Evolutionary conservation across 768 basidiomycete species (phyloP).

Genomic region (Gymnopilus dilepis): DNA sequence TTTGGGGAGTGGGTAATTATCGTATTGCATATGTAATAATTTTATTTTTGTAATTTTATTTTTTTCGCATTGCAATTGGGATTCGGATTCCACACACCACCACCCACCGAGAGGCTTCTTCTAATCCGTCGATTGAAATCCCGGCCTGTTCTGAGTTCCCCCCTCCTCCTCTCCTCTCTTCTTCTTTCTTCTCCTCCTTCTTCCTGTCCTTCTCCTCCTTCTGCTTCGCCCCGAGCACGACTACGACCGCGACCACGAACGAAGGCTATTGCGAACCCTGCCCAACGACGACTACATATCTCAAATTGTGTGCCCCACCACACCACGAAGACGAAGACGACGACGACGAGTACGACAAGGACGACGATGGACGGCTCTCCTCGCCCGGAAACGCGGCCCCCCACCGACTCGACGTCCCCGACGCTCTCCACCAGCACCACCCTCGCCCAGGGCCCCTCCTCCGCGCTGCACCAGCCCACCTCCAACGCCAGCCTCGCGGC

Average conservation of each 20-base stretch:
- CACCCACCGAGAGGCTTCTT: slow-evolving; percentile 3
- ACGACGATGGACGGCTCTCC: slow-evolving; percentile 11
- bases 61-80: too few relatives aligned
- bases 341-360: not conserved
- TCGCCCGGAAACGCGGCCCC: slow-evolving; percentile 1
- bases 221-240: too few relatives aligned
- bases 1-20: too few relatives aligned
- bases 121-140: slow-evolving; percentile 14
- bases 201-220: not conserved
- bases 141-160: too few relatives aligned
- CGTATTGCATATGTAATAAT: not conserved
- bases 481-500: slow-evolving; percentile 60
- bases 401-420: slow-evolving; percentile 9
- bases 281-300: too few relatives aligned
- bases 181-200: not conserved
- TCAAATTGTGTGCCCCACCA: too few relatives aligned
- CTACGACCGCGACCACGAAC: not conserved
- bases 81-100: too few relatives aligned
- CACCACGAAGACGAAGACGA: too few relatives aligned
- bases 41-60: slow-evolving; percentile 10
- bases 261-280: too few relatives aligned
- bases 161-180: not conserved
- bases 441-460: not conserved
- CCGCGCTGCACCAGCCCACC: not conserved
- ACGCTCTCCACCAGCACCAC: not conserved